These are phyloP conservation scores for Claviceps humidiphila DNA, from an alignment of 2,329 filamentous ascomycete species.

Conservation along the genomic window DNA sequence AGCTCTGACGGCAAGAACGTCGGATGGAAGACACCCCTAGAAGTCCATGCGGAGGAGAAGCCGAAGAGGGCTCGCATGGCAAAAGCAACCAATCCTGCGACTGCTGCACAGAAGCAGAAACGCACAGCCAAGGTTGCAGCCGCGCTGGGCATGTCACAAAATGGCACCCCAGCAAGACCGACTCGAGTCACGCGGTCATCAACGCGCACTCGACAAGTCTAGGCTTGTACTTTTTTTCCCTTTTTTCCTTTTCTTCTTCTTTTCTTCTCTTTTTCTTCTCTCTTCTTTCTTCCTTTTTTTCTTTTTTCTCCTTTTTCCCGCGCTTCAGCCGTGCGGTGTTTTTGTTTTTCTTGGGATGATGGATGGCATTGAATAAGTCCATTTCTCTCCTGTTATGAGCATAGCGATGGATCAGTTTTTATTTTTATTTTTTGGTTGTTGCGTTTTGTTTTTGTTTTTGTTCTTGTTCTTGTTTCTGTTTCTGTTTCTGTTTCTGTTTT, in stretches of 20 bases:
- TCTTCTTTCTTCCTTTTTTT: background rate
- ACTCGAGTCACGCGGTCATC: conserved; percentile 18
- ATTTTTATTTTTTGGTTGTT: background rate
- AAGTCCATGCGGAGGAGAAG: conserved; percentile 15
- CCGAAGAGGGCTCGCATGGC: conserved; percentile 14
- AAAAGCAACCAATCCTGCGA: conserved; percentile 14
- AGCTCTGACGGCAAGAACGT: conserved; percentile 17
- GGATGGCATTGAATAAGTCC: background rate
- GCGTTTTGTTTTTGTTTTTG: background rate
- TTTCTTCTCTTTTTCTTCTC: background rate
- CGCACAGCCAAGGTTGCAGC: conserved; percentile 17
- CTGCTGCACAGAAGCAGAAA: conserved; percentile 14
- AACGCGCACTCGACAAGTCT: conserved; percentile 3
- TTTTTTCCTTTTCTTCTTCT: background rate
- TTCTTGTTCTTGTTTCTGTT: too few species aligned
- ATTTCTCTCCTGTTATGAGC: background rate
- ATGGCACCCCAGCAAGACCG: conserved; percentile 22
- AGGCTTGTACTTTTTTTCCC: background rate
- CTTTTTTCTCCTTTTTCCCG: background rate
- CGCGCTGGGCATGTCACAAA: conserved; percentile 20
- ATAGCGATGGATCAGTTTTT: background rate
- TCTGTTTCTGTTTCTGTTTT: background rate
- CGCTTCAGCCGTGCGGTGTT: background rate
- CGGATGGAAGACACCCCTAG: conserved; percentile 22
- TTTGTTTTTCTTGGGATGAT: background rate